Conservation (phyloP, 2,329 filamentous ascomycete genomes). For the Scedosporium apiospermum region DNA sequence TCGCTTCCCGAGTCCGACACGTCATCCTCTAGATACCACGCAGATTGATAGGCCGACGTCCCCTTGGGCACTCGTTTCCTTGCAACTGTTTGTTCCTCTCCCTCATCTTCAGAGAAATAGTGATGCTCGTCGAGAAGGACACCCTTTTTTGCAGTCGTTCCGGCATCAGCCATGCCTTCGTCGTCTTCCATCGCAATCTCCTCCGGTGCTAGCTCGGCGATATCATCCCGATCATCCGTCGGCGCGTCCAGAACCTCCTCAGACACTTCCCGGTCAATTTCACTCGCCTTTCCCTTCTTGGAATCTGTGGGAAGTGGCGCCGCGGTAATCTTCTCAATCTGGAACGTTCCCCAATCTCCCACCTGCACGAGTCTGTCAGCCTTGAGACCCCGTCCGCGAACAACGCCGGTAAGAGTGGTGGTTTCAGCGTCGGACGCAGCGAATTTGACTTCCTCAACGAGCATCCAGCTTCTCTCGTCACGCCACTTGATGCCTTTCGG, state of each 20-base stretch:
- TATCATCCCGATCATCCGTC: slow-evolving; percentile 70
- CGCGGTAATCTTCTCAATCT: slow-evolving; percentile 79
- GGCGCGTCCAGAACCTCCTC: slow-evolving; percentile 57
- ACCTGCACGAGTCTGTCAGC: slow-evolving; percentile 84
- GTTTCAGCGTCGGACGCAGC: slow-evolving; percentile 48
- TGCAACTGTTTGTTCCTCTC: slow-evolving; percentile 47
- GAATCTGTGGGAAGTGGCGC: slow-evolving; percentile 57
- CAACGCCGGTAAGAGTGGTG: slow-evolving; percentile 71
- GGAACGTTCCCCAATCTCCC: slow-evolving; percentile 88
- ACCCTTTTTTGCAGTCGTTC: slow-evolving; percentile 55
- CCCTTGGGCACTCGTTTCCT: slow-evolving; percentile 78
- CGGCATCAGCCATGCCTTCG: slow-evolving; percentile 31
- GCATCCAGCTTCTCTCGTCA: slow-evolving; percentile 91
- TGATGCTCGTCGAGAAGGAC: slow-evolving; percentile 94
- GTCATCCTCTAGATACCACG: slow-evolving; percentile 79
- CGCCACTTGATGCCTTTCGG: slow-evolving; percentile 95
- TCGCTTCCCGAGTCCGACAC: slow-evolving; percentile 82
- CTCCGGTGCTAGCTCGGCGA: slow-evolving; percentile 78
- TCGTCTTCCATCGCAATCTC: slow-evolving; percentile 66
- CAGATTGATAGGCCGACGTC: slow-evolving; percentile 87
- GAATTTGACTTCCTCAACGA: slow-evolving; percentile 75
- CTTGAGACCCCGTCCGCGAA: slow-evolving; percentile 79
- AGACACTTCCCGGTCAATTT: slow-evolving; percentile 44
- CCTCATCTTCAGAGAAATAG: slow-evolving; percentile 82
- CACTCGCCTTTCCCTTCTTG: slow-evolving; percentile 66